phyloP scores from a whole-genome alignment of 352 stramenopile species.

The Phytopythium delawarense region DNA sequence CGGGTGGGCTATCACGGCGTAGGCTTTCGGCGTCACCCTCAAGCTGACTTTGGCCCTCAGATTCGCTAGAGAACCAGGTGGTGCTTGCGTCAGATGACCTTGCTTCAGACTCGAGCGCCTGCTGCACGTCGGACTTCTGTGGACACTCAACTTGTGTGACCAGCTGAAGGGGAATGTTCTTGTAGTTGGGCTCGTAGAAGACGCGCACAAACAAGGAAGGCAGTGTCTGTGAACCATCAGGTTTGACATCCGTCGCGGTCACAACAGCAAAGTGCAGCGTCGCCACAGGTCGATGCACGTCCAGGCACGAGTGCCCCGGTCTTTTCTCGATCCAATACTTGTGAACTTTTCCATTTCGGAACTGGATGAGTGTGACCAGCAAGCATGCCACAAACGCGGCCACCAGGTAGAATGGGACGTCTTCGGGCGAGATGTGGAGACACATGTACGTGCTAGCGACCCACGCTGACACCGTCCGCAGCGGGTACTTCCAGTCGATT shows the following conservation, averaged over 20 bases:
- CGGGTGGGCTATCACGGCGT: neutral
- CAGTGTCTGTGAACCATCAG: conserved; percentile 8
- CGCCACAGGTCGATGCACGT: conserved; percentile 23
- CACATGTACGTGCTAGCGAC: neutral
- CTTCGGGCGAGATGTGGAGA: neutral
- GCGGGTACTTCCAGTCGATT: conserved; percentile 28
- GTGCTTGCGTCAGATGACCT: neutral
- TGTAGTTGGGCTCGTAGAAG: conserved; percentile 38
- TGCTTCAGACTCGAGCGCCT: neutral
- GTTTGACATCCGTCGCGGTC: neutral
- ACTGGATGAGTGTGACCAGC: conserved; percentile 15
- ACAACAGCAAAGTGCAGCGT: conserved; percentile 24
- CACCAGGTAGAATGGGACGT: conserved; percentile 11
- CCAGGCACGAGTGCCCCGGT: conserved; percentile 7
- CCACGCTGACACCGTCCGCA: conserved; percentile 17
- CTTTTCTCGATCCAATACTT: conserved; percentile 21
- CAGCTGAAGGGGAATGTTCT: conserved; percentile 26
- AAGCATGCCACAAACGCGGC: conserved; percentile 2
- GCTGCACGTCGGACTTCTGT: conserved; percentile 2
- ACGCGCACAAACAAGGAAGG: conserved; percentile 16
- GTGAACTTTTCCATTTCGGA: conserved; percentile 16
- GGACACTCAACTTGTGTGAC: conserved; percentile 26
- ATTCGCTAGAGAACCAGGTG: too few relatives aligned
- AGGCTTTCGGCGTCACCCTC: neutral
- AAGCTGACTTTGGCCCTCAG: neutral